Evolutionary conservation across 1,284 basidiomycete species (phyloP).

Genomic region (Ganoderma resinaceum): DNA sequence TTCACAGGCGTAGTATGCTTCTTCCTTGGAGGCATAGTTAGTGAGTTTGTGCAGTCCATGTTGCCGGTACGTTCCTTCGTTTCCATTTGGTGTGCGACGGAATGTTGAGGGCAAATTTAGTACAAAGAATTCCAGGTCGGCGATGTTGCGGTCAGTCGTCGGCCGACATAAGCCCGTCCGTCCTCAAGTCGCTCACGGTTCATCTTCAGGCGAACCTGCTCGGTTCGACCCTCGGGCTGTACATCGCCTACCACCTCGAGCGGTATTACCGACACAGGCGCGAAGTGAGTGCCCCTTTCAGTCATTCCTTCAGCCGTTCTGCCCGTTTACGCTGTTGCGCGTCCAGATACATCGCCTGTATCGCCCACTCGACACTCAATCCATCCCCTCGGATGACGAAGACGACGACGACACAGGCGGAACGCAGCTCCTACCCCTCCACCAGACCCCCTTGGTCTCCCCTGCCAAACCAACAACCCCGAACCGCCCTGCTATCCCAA

Average conservation of each 20-base stretch:
- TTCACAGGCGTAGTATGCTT: slow-evolving; percentile 76
- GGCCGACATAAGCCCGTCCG: slow-evolving; percentile 7
- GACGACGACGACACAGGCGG: slow-evolving; percentile 51
- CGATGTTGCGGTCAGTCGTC: slow-evolving; percentile 70
- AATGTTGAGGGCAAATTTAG: slow-evolving; percentile 43
- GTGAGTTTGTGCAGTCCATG: slow-evolving; percentile 84
- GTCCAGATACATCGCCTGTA: slow-evolving; percentile 76
- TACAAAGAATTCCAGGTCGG: slow-evolving; percentile 83
- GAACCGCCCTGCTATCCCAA: slow-evolving; percentile 11
- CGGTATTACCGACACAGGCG: slow-evolving; percentile 76
- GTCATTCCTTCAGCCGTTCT: background rate
- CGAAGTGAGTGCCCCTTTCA: slow-evolving; percentile 55
- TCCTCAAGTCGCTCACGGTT: slow-evolving; percentile 19
- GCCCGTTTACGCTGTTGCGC: background rate
- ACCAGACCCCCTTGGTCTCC: slow-evolving; percentile 37
- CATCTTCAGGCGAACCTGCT: slow-evolving; percentile 77
- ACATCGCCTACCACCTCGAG: slow-evolving; percentile 71
- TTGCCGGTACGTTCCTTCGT: slow-evolving; percentile 64
- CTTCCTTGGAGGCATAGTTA: slow-evolving; percentile 84
- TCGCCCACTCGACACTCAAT: slow-evolving; percentile 65
- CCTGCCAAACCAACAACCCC: slow-evolving; percentile 1
- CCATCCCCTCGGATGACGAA: slow-evolving; percentile 57
- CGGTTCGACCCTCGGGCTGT: slow-evolving; percentile 78
- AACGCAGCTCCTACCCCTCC: slow-evolving; percentile 66
- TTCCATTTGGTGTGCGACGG: background rate